Evolutionary conservation across 495 filamentous ascomycete genomes (phyloP), one percentile per base, ranked within the genome.

Genomic region (Pseudotulostoma volvatum): DNA sequence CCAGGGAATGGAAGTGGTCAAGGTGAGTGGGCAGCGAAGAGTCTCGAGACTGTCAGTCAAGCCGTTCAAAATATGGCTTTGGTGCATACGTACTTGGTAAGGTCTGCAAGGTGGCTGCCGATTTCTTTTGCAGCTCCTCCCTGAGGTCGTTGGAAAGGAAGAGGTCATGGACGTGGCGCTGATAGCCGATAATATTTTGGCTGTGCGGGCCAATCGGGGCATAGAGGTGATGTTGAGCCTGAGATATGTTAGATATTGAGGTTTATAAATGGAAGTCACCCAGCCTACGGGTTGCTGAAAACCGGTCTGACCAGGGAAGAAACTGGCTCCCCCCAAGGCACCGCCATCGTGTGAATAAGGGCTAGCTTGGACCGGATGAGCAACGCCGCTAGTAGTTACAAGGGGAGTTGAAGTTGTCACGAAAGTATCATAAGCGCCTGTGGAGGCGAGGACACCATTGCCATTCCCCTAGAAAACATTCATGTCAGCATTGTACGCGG

Each of bases 181-280:
- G 85, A 58, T 90, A 93, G 2, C 76, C 73, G 38, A 79, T 66
- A 9, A 85, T 65, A 42, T 79, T 81, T 50, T 84, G 76, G 42
- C 73, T 75, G 49, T 86, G 77, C 5, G 84, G 76, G n/a, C 83
- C 84, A 42, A 82, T 66, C 0, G 86, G 84, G 15, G 84, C 81
- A 52, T 96, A 97, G 4, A 93, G 73, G 61, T 96, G 88, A 53
- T 94, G 93, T 66, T 90, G 74, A 38, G 83, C 77, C 67, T 82
- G 40, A 16, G 41, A 30, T 34, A 7, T 13, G 25, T 57, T 32
- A 46, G 31, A 11, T 11, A 28, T 28, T 11, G 23, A 5, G 11
- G 11, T 11, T 28, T 11, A 5, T 11, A 35, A 19, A 8, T 16
- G 41, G 31, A 20, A 36, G 11, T 28, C 11, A 11, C 23, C 23